Conservation (phyloP, 306 rosid genomes). For the Pueraria montana region DNA sequence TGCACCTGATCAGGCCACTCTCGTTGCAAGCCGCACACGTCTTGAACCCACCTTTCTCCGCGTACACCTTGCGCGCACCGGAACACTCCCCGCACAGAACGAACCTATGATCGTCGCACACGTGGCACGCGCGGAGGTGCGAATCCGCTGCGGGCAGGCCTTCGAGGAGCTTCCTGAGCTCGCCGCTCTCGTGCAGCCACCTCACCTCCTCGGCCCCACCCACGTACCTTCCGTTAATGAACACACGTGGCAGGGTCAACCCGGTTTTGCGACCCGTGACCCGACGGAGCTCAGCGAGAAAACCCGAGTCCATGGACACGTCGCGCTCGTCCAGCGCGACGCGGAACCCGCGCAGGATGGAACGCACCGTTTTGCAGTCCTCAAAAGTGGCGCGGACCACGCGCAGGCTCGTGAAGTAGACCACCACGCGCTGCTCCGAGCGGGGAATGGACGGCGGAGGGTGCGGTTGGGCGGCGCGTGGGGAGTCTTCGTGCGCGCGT, state of each 20-base stretch:
- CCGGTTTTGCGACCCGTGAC: constrained; percentile 59
- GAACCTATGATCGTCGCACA: constrained; percentile 80
- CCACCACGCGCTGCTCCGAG: constrained; percentile 75
- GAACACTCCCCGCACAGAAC: constrained; percentile 77
- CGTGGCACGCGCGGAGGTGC: constrained; percentile 56
- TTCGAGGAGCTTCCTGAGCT: constrained; percentile 85
- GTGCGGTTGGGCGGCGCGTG: constrained; percentile 44
- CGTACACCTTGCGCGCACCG: constrained; percentile 84
- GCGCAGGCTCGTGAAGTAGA: constrained; percentile 93
- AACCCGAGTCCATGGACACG: constrained; percentile 85
- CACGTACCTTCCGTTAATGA: constrained; percentile 80
- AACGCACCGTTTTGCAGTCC: constrained; percentile 78
- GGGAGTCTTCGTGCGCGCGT: constrained; percentile 9
- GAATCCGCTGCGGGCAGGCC: constrained; percentile 79
- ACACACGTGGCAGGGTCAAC: constrained; percentile 75
- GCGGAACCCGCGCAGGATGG: constrained; percentile 78
- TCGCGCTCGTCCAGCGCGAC: constrained; percentile 87
- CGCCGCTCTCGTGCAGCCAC: constrained; percentile 83
- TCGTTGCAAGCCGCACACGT: constrained; percentile 80
- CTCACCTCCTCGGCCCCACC: constrained; percentile 90
- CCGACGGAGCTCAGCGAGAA: constrained; percentile 70
- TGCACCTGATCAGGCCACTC: constrained; percentile 90
- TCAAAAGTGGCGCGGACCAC: constrained; percentile 86
- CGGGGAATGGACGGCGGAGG: constrained; percentile 52
- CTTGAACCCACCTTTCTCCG: constrained; percentile 75